These are phyloP conservation scores for Cladosporium phlei DNA, from an alignment of 2,329 filamentous ascomycete genomes.

Conservation along the genomic window DNA sequence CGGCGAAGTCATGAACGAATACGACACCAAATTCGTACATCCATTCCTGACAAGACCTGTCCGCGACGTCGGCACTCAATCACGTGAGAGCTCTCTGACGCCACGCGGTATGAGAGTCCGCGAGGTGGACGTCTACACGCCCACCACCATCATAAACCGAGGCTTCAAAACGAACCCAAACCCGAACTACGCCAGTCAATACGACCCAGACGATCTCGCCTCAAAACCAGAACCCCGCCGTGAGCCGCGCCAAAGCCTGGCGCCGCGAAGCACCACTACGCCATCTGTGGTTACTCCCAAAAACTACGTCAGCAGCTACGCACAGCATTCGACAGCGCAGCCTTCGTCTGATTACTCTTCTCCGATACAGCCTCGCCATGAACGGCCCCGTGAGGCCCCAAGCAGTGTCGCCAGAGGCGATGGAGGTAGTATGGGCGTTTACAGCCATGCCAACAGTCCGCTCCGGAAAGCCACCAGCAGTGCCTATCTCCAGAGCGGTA, in stretches of 20 bases:
- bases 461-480: constrained; percentile 70
- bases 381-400: constrained; percentile 45
- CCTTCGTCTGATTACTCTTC: constrained; percentile 38
- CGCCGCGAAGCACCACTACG: constrained; percentile 11
- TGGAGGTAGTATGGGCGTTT: constrained; percentile 76
- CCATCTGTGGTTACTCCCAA: constrained; percentile 19
- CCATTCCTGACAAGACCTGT: constrained; percentile 80
- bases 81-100: constrained; percentile 43
- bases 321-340: constrained; percentile 35
- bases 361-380: constrained; percentile 42
- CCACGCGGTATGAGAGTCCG: constrained; percentile 27
- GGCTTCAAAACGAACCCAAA: constrained; percentile 80
- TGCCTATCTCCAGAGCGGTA: constrained; percentile 41
- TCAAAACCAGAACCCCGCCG: constrained; percentile 19
- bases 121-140: constrained; percentile 59
- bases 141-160: constrained; percentile 62
- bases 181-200: constrained; percentile 63
- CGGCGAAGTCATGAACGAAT: constrained; percentile 89
- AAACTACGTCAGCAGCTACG: constrained; percentile 29
- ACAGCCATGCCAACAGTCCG: constrained; percentile 74
- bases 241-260: constrained; percentile 18
- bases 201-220: constrained; percentile 58
- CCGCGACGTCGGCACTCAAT: constrained; percentile 74
- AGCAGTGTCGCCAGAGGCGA: constrained; percentile 52
- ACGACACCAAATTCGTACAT: constrained; percentile 92